Evolutionary conservation across 2,329 filamentous ascomycete genomes (phyloP), one percentile per base, ranked within the genome.

Genomic region (Diaporthe vexans): DNA sequence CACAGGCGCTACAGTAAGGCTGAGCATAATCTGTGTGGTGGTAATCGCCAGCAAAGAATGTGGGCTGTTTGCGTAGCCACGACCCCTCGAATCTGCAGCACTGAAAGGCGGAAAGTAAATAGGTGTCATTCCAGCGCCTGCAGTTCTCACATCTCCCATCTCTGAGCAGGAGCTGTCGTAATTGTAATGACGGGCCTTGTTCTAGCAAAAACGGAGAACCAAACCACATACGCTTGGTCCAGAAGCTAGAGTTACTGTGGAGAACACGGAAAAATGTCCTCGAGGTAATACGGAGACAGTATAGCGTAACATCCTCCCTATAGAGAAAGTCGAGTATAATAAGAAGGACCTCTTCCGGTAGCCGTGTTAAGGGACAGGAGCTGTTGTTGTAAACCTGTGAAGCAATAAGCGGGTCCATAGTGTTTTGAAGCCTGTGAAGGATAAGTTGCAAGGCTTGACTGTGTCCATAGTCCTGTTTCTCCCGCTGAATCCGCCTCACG

Each of bases 311-410:
- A 40, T 33, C n/a, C 40, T 77, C 76, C 46, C 69, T 52, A 24
- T 26, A 35, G 24, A 77, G n/a, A 69, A 56, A 74, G 46, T 48
- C 37, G 59, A 77, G 35, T n/a, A 78, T 71, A 21, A 51, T 35
- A 35, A 77, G 72, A 17, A 78, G 43, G 46, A 78, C 71, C 74
- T 78, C 77, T 52, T 77, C 76, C n/a, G 77, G 76, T 11, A 78
- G 68, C 46, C 73, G 73, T 59, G 68, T 58, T 54, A 78, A 75
- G 68, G 59, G 76, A 71, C 73, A 77, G 73, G 76, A 51, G 15
- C 69, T 68, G 33, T 68, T 72, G 72, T 77, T 78, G 58, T 76
- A 74, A 40, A 76, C 72, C 51, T 76, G 73, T 24, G 76, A 73
- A 61, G 76, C 76, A 69, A 78, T 48, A 24, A 72, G 73, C 52